Evolutionary conservation across 1,284 basidiomycete species (phyloP).

Genomic region (Tremellales sp.): DNA sequence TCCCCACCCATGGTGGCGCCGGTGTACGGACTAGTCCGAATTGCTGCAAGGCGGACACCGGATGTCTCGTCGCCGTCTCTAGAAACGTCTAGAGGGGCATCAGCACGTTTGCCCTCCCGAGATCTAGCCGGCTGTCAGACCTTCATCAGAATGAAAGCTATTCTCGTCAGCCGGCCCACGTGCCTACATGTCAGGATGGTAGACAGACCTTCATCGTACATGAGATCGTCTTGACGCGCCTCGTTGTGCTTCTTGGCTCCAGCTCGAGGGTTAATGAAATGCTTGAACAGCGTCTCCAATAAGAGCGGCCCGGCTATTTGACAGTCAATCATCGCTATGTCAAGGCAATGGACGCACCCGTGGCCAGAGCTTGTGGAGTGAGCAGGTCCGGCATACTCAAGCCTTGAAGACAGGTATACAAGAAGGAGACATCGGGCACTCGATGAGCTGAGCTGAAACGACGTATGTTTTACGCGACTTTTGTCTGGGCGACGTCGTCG

Average conservation of each 20-base stretch:
- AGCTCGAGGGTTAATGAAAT: constrained; percentile 60
- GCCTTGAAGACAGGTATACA: too few relatives aligned
- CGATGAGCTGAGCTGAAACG: too few relatives aligned
- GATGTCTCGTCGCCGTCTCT: constrained; percentile 60
- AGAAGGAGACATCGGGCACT: too few relatives aligned
- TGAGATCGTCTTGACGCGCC: constrained; percentile 63
- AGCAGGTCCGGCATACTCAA: constrained; percentile 41
- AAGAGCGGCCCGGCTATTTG: constrained; percentile 60
- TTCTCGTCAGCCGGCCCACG: constrained; percentile 12
- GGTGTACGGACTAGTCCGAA: constrained; percentile 83
- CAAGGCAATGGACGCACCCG: constrained; percentile 17
- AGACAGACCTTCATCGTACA: constrained; percentile 64
- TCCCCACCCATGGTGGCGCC: constrained; percentile 81
- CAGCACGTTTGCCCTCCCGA: constrained; percentile 1
- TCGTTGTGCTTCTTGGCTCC: constrained; percentile 47
- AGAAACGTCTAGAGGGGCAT: constrained; percentile 56
- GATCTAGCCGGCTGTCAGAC: constrained; percentile 46
- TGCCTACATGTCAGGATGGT: not conserved
- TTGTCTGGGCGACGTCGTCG: too few relatives aligned
- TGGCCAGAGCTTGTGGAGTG: constrained; percentile 33
- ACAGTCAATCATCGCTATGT: not conserved
- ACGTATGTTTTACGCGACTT: too few relatives aligned
- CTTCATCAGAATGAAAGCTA: constrained; percentile 72
- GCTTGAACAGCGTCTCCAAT: constrained; percentile 72
- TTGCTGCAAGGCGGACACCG: constrained; percentile 77